Evolutionary conservation across 352 stramenopile genomes (phyloP).

Genomic region (Phytophthora macrochlamydospora): DNA sequence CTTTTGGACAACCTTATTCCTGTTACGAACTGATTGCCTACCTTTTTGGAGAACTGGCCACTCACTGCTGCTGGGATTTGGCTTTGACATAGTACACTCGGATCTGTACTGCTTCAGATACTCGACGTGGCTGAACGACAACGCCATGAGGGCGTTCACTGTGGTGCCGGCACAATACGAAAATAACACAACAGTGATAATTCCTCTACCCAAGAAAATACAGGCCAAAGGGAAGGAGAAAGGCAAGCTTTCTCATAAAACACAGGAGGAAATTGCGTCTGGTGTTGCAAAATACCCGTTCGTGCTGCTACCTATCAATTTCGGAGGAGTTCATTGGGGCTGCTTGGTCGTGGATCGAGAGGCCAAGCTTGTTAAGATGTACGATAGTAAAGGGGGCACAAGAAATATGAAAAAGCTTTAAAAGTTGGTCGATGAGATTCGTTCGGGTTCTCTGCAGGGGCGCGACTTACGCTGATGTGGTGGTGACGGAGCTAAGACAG

Average conservation of each 20-base stretch:
- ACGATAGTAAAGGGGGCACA: slow-evolving; percentile 8
- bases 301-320: slow-evolving; percentile 6
- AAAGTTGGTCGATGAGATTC: slow-evolving; percentile 1
- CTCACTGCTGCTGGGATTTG: background rate
- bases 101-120: slow-evolving; percentile 12
- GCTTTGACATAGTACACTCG: slow-evolving; percentile 4
- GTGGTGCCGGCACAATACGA: background rate
- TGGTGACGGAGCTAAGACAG: slow-evolving; percentile 3
- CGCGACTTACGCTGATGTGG: background rate
- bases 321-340: slow-evolving; percentile 6
- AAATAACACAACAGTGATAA: slow-evolving; percentile 4
- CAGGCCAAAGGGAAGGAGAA: background rate
- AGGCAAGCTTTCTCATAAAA: background rate
- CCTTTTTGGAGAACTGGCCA: slow-evolving; percentile 6
- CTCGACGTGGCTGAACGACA: slow-evolving; percentile 8
- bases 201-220: background rate
- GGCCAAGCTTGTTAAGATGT: slow-evolving; percentile 2
- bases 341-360: slow-evolving; percentile 1
- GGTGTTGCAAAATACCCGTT: background rate
- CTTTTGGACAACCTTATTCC: too few species aligned
- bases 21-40: too few species aligned
- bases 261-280: background rate
- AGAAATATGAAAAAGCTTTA: background rate
- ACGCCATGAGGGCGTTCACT: slow-evolving; percentile 6
- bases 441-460: background rate